Evolutionary conservation across 805 yeast species (phyloP).

Genomic region (Tetrapisispora fleetii): DNA sequence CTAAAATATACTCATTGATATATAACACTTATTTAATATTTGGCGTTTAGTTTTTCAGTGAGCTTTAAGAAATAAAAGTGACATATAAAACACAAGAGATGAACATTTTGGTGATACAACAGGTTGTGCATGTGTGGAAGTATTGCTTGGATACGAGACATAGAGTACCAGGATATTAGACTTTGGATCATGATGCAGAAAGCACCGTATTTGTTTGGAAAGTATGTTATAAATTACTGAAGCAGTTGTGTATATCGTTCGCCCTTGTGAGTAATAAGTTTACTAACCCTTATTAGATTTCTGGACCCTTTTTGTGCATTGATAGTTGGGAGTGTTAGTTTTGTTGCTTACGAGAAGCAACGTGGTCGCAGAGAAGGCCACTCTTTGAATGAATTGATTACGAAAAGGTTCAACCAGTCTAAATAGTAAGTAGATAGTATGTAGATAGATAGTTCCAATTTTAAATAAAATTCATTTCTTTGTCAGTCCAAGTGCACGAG

Average conservation of each 20-base stretch:
- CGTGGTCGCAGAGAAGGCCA: constrained; percentile 21
- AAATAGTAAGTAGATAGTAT: background rate
- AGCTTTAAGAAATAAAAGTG: too few species aligned
- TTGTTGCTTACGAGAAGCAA: constrained; percentile 52
- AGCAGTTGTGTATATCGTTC: background rate
- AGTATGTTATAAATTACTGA: constrained; percentile 16
- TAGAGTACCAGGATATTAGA: background rate
- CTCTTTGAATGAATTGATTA: background rate
- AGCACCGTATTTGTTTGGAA: constrained; percentile 38
- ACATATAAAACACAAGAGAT: too few species aligned
- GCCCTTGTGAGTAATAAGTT: too few species aligned
- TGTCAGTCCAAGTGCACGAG: too few species aligned
- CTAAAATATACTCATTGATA: background rate
- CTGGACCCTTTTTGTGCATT: constrained; percentile 60
- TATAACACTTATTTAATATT: background rate
- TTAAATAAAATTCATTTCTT: background rate
- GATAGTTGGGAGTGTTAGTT: constrained; percentile 51
- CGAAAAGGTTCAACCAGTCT: background rate
- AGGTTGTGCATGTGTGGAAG: too few species aligned
- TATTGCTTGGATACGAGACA: too few species aligned
- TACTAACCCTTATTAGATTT: constrained; percentile 29
- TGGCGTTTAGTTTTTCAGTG: too few species aligned
- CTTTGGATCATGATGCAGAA: background rate
- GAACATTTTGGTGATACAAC: too few species aligned
- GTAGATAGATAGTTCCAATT: background rate